Evolutionary conservation across 768 basidiomycete species (phyloP), one percentile per base, ranked within the genome.

Genomic region (Rhodotorula diobovata): DNA sequence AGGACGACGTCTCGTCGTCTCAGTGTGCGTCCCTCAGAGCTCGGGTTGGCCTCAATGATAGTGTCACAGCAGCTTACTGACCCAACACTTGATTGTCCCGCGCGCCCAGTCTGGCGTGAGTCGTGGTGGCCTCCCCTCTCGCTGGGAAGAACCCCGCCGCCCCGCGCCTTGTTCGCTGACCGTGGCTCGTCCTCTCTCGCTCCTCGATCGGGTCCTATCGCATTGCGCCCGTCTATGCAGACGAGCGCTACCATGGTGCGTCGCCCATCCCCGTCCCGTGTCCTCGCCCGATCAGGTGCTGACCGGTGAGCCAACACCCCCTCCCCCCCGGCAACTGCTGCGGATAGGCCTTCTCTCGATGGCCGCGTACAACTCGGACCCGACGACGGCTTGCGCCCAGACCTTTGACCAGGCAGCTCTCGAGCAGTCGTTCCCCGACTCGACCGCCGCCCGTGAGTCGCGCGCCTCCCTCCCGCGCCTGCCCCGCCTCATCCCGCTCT

Each of bases 331-430:
- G n/a, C n/a, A n/a, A 5, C 55, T 46, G n/a, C 39, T 8, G 16
- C 28, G 6, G 28, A 25, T 28, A 39, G 58, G 66, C 30, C 45
- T 68, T 35, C 63, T 72, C 34, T 72, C 71, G 25, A 76, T 73
- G 76, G 67, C 67, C 1, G 72, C 76, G 3, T 76, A 77, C 65
- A 56, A 45, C 18, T 63, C 70, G 59, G 76, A 76, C 58, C 58
- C 60, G 23, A 51, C 58, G 14, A 74, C 73, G 15, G 61, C 64
- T n/a, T 77, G 77, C 62, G 68, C 73, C 0, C 54, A 66, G 55
- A 73, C 71, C 11, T 77, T 77, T 63, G 66, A 60, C 8, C 61
- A 66, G 46, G 61, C 43, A 0, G 37, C 61, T 2, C 64, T 77
- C 8, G 28, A 45, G 28, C 39, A 62, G 30, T 69, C 70, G 11